Conservation (phyloP, 257 asterid species). For the Ophiorrhiza pumila region DNA sequence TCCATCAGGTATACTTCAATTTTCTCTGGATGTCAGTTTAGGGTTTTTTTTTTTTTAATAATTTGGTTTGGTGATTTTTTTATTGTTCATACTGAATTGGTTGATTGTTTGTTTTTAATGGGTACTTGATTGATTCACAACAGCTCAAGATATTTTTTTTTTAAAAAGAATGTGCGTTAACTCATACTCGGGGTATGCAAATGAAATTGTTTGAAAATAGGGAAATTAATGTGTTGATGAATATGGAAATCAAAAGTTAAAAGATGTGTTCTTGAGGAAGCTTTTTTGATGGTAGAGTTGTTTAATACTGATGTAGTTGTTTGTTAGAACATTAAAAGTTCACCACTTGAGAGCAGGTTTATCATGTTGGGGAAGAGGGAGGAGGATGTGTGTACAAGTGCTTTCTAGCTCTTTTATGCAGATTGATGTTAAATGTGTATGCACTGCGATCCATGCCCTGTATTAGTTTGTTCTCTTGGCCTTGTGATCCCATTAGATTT, state of each 20-base stretch:
- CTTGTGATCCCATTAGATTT: neutral
- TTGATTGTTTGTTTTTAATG: neutral
- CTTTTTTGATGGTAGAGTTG: neutral
- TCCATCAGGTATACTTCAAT: constrained; percentile 72
- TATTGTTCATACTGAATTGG: neutral
- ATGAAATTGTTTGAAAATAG: neutral
- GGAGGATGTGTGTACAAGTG: neutral
- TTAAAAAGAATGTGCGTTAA: no score
- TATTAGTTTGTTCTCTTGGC: neutral
- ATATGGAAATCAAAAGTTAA: neutral
- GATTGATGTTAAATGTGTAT: neutral
- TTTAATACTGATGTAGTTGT: neutral
- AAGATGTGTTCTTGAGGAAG: neutral
- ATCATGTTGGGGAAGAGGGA: neutral
- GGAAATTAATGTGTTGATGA: neutral
- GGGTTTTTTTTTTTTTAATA: no score
- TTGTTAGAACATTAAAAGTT: neutral
- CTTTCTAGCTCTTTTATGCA: neutral
- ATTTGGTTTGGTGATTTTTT: no score
- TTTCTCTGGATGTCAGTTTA: neutral
- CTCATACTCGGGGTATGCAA: no score
- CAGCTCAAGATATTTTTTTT: no score
- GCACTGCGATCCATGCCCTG: neutral
- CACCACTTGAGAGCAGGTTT: neutral
- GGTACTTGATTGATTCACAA: no score